Conservation (phyloP, 2,329 filamentous ascomycete species). For the Diaporthe velutina region DNA sequence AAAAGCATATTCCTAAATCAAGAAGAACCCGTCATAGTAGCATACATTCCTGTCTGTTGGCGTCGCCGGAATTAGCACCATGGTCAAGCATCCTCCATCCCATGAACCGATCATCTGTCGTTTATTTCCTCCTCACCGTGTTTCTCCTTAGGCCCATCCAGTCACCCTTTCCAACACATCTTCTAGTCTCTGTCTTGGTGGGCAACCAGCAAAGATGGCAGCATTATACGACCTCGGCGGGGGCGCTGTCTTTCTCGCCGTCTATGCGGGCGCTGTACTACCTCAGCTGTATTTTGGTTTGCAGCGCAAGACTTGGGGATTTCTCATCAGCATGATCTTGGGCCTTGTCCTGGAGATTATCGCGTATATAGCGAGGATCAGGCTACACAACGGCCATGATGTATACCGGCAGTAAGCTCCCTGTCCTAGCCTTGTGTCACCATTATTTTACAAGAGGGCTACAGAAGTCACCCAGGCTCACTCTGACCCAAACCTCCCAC, state of each 20-base stretch:
- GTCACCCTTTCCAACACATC: neutral
- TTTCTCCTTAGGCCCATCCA: neutral
- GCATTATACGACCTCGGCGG: constrained; percentile 44
- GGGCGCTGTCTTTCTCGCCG: constrained; percentile 41
- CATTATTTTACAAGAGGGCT: too few species aligned
- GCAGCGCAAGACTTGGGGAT: constrained; percentile 40
- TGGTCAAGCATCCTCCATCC: neutral
- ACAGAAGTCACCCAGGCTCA: neutral
- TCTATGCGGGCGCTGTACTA: constrained; percentile 39
- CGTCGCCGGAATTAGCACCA: neutral
- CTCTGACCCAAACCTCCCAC: neutral
- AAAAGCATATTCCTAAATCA: neutral
- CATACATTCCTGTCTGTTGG: neutral
- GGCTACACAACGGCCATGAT: constrained; percentile 54
- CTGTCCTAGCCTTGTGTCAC: neutral
- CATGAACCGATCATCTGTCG: neutral
- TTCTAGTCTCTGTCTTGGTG: neutral
- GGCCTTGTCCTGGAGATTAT: constrained; percentile 61
- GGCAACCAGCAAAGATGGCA: neutral
- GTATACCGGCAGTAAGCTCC: constrained; percentile 49
- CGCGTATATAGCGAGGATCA: constrained; percentile 60
- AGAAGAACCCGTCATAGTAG: neutral
- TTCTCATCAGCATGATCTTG: constrained; percentile 50
- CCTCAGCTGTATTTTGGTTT: constrained; percentile 38
- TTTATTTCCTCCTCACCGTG: neutral